Percentiles rank a stretch among this genome's conserved stretches.
Evolutionary conservation across 106 monocot genomes (phyloP).

Genomic region (Amphibolis antarctica): DNA sequence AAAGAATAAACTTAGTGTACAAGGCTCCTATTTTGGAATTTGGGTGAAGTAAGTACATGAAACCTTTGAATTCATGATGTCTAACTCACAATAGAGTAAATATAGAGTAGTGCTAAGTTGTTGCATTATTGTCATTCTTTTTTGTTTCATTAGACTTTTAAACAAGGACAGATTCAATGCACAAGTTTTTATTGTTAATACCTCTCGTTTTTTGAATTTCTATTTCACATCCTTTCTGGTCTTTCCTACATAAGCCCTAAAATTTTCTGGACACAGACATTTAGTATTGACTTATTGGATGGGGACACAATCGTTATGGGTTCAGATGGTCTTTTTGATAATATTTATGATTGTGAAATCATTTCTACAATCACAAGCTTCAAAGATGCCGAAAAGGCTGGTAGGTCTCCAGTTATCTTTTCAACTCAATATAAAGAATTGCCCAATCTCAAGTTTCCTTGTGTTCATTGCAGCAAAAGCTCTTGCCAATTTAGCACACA

Average conservation of each 20-base stretch:
- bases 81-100: no score
- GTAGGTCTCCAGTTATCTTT: constrained; percentile 17
- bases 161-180: no score
- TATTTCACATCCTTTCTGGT: constrained; percentile 2
- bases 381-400: constrained; percentile 36
- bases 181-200: no score
- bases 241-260: neutral
- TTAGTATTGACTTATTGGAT: constrained; percentile 44
- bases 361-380: constrained; percentile 34
- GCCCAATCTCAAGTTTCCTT: constrained; percentile 2
- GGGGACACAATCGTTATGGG: constrained; percentile 75
- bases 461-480: constrained; percentile 48
- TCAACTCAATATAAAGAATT: neutral
- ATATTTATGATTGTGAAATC: constrained; percentile 77
- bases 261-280: constrained; percentile 33
- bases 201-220: neutral
- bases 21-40: no score
- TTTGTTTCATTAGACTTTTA: no score
- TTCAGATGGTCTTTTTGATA: constrained; percentile 93
- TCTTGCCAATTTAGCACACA: constrained; percentile 56
- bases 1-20: no score
- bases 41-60: no score
- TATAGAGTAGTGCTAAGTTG: no score
- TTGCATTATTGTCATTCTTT: no score
- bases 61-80: no score